phyloP scores from a whole-genome alignment of 2,329 filamentous ascomycete species.

The Nectriaceae sp. region DNA sequence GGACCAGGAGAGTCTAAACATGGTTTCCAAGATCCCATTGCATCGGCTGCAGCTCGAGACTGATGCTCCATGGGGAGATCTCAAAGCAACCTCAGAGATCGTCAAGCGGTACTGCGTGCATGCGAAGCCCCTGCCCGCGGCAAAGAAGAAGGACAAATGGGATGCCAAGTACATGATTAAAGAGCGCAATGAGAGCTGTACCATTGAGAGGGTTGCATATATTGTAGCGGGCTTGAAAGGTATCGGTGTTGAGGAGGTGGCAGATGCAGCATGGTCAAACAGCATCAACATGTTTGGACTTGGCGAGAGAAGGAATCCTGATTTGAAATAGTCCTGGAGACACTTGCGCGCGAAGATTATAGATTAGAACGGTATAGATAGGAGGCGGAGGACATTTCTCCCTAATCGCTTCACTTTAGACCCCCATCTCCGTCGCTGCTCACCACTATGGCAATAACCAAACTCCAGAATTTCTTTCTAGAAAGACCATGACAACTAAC shows the following conservation, averaged over 20 bases:
- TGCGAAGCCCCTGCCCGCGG: slow-evolving; percentile 38
- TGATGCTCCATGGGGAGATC: slow-evolving; percentile 29
- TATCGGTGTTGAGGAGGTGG: slow-evolving; percentile 43
- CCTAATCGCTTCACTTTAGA: too few relatives aligned
- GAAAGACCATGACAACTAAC: too few relatives aligned
- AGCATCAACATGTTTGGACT: slow-evolving; percentile 35
- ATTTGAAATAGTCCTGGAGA: too few relatives aligned
- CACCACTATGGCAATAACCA: too few relatives aligned
- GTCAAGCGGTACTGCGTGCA: slow-evolving; percentile 44
- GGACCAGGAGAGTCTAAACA: slow-evolving; percentile 23
- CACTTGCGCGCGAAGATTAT: too few relatives aligned
- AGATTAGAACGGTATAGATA: too few relatives aligned
- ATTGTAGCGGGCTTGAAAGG: slow-evolving; percentile 51
- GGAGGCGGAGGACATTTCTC: too few relatives aligned
- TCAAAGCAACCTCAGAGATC: slow-evolving; percentile 25
- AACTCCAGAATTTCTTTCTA: too few relatives aligned
- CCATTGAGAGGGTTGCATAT: slow-evolving; percentile 47
- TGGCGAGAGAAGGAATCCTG: too few relatives aligned
- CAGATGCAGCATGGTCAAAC: slow-evolving; percentile 39
- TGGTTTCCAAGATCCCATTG: slow-evolving; percentile 25
- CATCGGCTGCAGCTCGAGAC: slow-evolving; percentile 27
- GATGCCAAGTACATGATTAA: slow-evolving; percentile 48
- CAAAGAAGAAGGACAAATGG: slow-evolving; percentile 53
- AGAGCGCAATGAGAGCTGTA: slow-evolving; percentile 52
- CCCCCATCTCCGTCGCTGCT: too few relatives aligned